Evolutionary conservation across 371 early-diverging fungal genomes (phyloP).

Genomic region (Smittium mucronatum): DNA sequence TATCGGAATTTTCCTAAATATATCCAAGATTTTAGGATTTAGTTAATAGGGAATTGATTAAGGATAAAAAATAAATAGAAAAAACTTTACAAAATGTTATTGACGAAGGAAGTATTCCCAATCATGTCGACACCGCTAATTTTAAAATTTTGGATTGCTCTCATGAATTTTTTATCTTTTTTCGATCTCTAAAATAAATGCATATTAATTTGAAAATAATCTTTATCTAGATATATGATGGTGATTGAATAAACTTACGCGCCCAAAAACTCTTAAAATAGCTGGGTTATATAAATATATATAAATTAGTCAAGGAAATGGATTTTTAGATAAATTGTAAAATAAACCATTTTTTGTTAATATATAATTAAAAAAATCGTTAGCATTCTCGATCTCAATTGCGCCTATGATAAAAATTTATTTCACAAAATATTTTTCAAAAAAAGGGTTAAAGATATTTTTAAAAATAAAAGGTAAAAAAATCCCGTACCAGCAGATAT

Average conservation of each 20-base stretch:
- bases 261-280: background rate
- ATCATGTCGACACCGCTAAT: background rate
- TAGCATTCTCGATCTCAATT: background rate
- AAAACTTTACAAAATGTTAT: background rate
- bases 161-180: background rate
- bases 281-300: background rate
- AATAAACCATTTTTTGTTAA: constrained; percentile 1
- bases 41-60: too few species aligned
- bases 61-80: too few species aligned
- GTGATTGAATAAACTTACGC: background rate
- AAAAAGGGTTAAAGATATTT: too few species aligned
- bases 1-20: background rate
- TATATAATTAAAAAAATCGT: background rate
- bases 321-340: background rate
- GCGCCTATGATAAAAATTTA: too few species aligned
- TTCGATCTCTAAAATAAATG: background rate
- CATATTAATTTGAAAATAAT: background rate
- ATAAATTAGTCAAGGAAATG: background rate
- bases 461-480: too few species aligned
- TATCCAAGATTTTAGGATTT: background rate
- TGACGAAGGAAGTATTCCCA: background rate
- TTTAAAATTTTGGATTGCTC: background rate
- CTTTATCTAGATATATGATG: background rate
- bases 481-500: too few species aligned
- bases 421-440: too few species aligned